Evolutionary conservation across 768 basidiomycete species (phyloP), one percentile per base, ranked within the genome.

Genomic region (Candolleomyces efflorescens): DNA sequence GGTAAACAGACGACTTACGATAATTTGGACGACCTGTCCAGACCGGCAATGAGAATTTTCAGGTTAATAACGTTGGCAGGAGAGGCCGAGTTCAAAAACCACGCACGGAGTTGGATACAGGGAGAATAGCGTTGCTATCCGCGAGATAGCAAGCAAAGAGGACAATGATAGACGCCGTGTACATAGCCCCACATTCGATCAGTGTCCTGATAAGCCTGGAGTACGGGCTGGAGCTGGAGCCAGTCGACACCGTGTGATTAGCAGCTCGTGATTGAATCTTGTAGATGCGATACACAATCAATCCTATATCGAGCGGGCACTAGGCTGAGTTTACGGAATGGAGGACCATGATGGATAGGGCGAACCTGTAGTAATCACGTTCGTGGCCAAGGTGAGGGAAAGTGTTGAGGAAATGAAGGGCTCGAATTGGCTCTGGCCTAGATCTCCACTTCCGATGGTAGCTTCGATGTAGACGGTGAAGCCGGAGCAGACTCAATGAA

Each of bases 221-320:
- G 22, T 75, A 65, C 12, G 71, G 73, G 13, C 63, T 65, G 18
- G 62, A 62, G 27, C 58, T 48, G 17, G 60, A 36, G n/a, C 51
- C 23, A 18, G 51, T 38, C 26, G n/a, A 20, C 17, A 22, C 18
- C 2, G 51, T 39, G 20, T 39, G 51, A 23, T 39, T 53, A n/a
- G 51, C 32, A 10, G 51, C 22, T 15, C 63, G 53, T 24, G 56
- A 54, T 20, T 71, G 67, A 38, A 76, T 66, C 5, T 56, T 63
- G 71, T 74, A 74, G 23, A 78, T 73, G 7, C 73, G 71, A 53
- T 68, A 64, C 6, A 77, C 72, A 39, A 78, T 76, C 38, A 77
- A 60, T 15, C 68, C 75, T 13, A 32, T 6, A 32, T 27, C 7
- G 23, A 57, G 18, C 22, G 44, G 4, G 22, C n/a, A 24, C 44